Conservation (phyloP, 768 basidiomycete species). For the Tulasnella sp. region DNA sequence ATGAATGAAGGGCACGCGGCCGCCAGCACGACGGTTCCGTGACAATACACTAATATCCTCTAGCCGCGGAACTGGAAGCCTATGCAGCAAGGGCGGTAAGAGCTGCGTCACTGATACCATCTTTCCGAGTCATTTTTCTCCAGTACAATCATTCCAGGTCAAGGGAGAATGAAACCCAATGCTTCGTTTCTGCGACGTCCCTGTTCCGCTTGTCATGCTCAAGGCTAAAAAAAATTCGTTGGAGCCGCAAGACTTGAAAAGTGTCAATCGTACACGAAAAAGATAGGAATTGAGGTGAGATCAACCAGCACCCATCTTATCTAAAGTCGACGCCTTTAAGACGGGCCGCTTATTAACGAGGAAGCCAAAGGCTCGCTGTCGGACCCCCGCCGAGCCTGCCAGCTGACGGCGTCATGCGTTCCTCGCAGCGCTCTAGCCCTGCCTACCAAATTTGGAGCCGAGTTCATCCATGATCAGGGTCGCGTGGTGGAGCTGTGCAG, state of each 20-base stretch:
- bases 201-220: background rate
- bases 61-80: background rate
- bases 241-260: background rate
- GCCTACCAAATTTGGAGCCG: background rate
- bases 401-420: background rate
- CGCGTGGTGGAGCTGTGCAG: background rate
- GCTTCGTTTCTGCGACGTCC: background rate
- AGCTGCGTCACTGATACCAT: background rate
- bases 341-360: background rate
- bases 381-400: background rate
- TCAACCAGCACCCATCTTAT: background rate
- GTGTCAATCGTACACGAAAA: background rate
- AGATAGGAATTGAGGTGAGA: conserved; percentile 5
- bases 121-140: background rate
- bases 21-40: background rate
- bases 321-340: conserved; percentile 1
- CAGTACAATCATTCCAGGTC: background rate
- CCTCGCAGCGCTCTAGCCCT: background rate
- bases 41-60: background rate
- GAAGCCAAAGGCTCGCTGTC: background rate
- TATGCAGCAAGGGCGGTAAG: conserved; percentile 1
- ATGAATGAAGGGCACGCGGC: background rate
- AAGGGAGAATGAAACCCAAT: conserved; percentile 1
- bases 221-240: background rate
- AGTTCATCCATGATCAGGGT: background rate